Evolutionary conservation across 75 land plant genomes (phyloP), one percentile per base, ranked within the genome.

Genomic region (Picea glauca): DNA sequence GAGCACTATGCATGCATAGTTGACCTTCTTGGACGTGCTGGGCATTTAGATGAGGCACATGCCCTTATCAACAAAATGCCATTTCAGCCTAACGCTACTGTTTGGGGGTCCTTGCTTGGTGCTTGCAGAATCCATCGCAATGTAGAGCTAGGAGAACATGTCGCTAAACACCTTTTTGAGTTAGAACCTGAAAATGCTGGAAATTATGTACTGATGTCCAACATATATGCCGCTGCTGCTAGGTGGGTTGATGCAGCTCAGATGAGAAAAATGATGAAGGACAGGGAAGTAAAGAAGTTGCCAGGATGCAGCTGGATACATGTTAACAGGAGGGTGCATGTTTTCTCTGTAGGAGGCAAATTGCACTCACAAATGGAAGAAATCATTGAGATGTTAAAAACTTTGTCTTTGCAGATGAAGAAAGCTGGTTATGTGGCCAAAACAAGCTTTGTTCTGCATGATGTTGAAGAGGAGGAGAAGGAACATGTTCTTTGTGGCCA

Each of bases 1-100:
- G 80, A 80, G 61, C 81, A 80, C 63, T 76, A 80, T 60, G 61
- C n/a, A 12, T 74, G 63, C 46, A 76, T 80, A 32, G 60, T 80
- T 74, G 79, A 80, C 78, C 31, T 80, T 14, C 50, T 77, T 32
- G 62, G 81, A 23, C 35, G 81, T 13, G 60, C 63, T n/a, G 62
- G 74, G 33, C 75, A 64, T 30, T 72, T 78, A 35, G 40, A 63
- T 63, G 35, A 78, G 74, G 79, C 79, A 30, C 75, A 78, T 4
- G 30, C 20, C n/a, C 35, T 80, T 4, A 31, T 80, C 63, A 60
- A 23, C 38, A 35, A 31, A 13, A 80, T 80, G 81, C 81, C 81
- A 8, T 77, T 33, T 46, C 35, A 31, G 21, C 81, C 81, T 15
- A 54, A 50, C 38, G 30, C 43, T 60, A 23, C 35, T 33, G 23